Base-by-base conservation (phyloP, 768 basidiomycete species). In the Hygrophoropsis aurantiaca region DNA sequence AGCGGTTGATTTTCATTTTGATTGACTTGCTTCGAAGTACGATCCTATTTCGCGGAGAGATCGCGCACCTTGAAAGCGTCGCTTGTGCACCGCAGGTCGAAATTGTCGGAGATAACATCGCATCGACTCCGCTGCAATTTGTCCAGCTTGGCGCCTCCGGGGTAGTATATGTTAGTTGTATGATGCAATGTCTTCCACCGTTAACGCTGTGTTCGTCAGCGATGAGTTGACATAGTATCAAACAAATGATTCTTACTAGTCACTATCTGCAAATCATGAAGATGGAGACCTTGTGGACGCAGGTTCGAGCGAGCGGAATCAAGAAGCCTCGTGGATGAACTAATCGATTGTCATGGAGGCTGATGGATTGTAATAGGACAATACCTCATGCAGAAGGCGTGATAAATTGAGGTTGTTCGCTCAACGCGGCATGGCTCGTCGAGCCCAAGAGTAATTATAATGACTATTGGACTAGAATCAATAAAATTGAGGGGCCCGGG, bases 41-140 rank as follows among this genome's bases (percentile, higher is more conserved):
- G 46, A 44, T 47, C 25, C 36, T 34, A 34, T 50, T 62, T 57
- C 58, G 63, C 61, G 56, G 47, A 44, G 35, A 49, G 47, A 58
- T 54, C 53, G 61, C 59, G 58, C 21, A 50, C 60, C 55, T 33
- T 49, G 50, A 55, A 61, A 59, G 46, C 47, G 56, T 57, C 40
- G 27, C 27, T 13, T 30, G n/a, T n/a, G n/a, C n/a, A n/a, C 27
- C 27, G 27, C 27, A 6, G 41, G 47, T 24, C 10, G 39, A 40
- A 30, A 30, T 50, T 51, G 51, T 59, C 57, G 59, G 62, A 61
- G 57, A 61, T 64, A 52, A 49, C 59, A 58, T 49, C 6, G 35
- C 52, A 42, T 38, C 30, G 57, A 62, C 62, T 59, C 62, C 58
- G 58, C 54, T 51, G 40, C 32, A 36, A 30, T 42, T 33, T 6